Evolutionary conservation across 2,329 filamentous ascomycete genomes (phyloP).

Genomic region (Huntiella omanensis): DNA sequence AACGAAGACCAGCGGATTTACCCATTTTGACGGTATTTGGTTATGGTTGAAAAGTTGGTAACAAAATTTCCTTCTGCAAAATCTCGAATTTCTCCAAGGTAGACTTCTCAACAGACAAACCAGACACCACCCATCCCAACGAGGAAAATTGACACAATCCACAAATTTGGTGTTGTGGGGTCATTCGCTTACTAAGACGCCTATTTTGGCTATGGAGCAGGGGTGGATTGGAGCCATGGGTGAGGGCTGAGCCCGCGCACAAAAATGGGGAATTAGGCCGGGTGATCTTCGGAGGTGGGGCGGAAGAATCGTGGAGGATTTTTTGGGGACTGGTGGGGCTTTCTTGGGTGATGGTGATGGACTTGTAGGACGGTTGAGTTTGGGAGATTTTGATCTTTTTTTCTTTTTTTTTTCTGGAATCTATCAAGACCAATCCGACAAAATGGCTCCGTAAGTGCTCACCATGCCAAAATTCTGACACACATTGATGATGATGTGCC

Average conservation of each 20-base stretch:
- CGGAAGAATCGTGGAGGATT: background rate
- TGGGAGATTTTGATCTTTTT: slow-evolving; percentile 11
- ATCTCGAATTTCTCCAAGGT: slow-evolving; percentile 10
- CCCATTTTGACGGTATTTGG: slow-evolving; percentile 43
- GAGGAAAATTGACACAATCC: slow-evolving; percentile 10
- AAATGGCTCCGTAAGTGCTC: slow-evolving; percentile 25
- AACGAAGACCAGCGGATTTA: slow-evolving; percentile 73
- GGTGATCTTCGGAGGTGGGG: slow-evolving; percentile 10
- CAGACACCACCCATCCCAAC: slow-evolving; percentile 4
- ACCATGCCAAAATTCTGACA: background rate
- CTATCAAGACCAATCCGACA: slow-evolving; percentile 15
- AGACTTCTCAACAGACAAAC: slow-evolving; percentile 8
- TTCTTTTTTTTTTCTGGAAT: slow-evolving; percentile 7
- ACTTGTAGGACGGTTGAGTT: slow-evolving; percentile 6
- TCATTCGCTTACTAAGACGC: slow-evolving; percentile 4
- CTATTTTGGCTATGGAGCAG: slow-evolving; percentile 2
- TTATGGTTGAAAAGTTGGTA: slow-evolving; percentile 10
- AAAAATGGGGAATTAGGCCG: slow-evolving; percentile 3
- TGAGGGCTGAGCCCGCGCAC: slow-evolving; percentile 11
- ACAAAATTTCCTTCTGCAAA: slow-evolving; percentile 9
- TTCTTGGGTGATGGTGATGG: background rate
- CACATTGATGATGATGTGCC: background rate
- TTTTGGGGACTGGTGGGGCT: too few species aligned
- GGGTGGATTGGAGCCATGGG: slow-evolving; percentile 5
- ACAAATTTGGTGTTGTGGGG: slow-evolving; percentile 11